Conservation (phyloP, 2,329 filamentous ascomycete species). For the Fusarium sp. region DNA sequence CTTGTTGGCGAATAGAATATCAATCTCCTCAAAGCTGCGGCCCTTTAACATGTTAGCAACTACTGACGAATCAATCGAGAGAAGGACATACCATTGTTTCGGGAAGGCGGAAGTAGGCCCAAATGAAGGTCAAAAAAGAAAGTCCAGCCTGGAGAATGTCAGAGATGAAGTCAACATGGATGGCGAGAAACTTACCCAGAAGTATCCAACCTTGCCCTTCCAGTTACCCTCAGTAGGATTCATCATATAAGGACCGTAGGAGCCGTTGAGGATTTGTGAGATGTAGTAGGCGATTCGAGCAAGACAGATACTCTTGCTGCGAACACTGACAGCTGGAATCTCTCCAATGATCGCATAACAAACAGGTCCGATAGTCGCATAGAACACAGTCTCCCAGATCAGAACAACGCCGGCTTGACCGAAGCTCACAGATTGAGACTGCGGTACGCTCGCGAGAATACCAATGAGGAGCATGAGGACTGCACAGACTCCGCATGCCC, state of each 20-base stretch:
- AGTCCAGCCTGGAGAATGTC: slow-evolving; percentile 37
- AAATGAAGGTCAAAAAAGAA: slow-evolving; percentile 44
- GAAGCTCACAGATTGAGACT: slow-evolving; percentile 43
- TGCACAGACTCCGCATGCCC: slow-evolving; percentile 56
- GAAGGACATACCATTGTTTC: slow-evolving; percentile 42
- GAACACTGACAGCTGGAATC: slow-evolving; percentile 56
- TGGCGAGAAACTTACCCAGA: slow-evolving; percentile 21
- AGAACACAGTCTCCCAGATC: slow-evolving; percentile 59
- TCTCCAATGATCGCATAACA: slow-evolving; percentile 59
- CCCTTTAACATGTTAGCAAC: slow-evolving; percentile 16
- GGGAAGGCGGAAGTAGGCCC: slow-evolving; percentile 53
- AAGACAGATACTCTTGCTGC: slow-evolving; percentile 58
- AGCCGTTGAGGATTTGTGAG: slow-evolving; percentile 47
- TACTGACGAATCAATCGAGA: rapidly evolving
- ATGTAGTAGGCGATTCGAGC: slow-evolving; percentile 51
- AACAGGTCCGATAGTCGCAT: slow-evolving; percentile 58
- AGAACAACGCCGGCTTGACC: slow-evolving; percentile 56
- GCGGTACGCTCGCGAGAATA: slow-evolving; percentile 46
- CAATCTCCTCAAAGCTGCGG: slow-evolving; percentile 52
- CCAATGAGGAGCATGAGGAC: slow-evolving; percentile 56
- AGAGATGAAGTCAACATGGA: rapidly evolving
- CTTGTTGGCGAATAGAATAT: slow-evolving; percentile 51
- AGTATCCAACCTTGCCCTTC: slow-evolving; percentile 53
- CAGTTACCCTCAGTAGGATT: slow-evolving; percentile 52
- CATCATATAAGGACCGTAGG: slow-evolving; percentile 51